Base-by-base conservation (phyloP, 2,329 filamentous ascomycete species). In the Cercospora brassicicola region DNA sequence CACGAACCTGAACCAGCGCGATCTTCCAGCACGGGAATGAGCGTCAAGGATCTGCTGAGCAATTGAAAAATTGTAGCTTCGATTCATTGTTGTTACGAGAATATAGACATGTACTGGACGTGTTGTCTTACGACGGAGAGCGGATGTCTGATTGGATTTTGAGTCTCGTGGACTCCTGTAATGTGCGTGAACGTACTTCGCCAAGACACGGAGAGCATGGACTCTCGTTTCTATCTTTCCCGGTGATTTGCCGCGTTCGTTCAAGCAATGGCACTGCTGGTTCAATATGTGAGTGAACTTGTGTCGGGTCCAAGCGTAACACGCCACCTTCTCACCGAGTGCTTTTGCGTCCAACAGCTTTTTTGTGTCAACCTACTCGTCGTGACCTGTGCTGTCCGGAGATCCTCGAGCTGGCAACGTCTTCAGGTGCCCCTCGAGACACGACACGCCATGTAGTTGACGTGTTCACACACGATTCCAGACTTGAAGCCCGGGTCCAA, bases 11-110 rank as follows among this genome's bases (percentile, higher is more conserved):
- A 65, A 36, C 30, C 28, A 48, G 66, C 42, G 18, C 33, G 64
- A 31, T 62, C 65, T 33, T 62, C 56, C 45, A 73, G 66, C 60
- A 72, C 33, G 42, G 74, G 70, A 45, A 83, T 84, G 81, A 84
- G 82, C 67, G 82, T 84, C 7, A 79, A 78, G 66, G 82, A 84
- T 72, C 70, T 84, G 56, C 71, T 84, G 10, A 82, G 81, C 59
- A 75, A 75, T 9, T 78, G 63, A 72, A 10, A n/a, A 9, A n/a
- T 39, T 28, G 28, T 56, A 30, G 23, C 53, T 31, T 26, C 53
- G 11, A 31, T n/a, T 56, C 15, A 8, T 13, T 56, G 20, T 30
- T 15, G 15, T 28, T 26, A 31, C 23, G 56, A 59, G 30, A 30
- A 31, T 56, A 30, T n/a, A 56, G 53, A 56, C 26, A 31, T 56